phyloP scores from a whole-genome alignment of 352 stramenopile genomes.

The Globisporangium nagaii region DNA sequence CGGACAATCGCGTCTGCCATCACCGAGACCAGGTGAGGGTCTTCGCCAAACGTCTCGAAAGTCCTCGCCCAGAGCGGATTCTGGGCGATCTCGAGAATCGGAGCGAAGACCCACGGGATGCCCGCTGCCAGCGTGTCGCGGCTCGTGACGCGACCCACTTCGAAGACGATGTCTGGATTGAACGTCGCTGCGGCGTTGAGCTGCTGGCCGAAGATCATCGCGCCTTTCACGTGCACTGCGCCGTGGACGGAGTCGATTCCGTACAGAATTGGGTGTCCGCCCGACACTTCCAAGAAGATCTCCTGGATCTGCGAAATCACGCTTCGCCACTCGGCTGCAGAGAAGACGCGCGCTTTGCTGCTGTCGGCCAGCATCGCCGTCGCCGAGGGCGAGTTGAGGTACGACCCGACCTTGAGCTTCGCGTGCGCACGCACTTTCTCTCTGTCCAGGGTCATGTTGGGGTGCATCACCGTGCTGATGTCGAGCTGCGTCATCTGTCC shows the following conservation, averaged over 20 bases:
- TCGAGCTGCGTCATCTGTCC: slow-evolving; percentile 92
- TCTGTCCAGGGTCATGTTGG: slow-evolving; percentile 58
- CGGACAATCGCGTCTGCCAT: slow-evolving; percentile 77
- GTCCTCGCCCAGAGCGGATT: slow-evolving; percentile 87
- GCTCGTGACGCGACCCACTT: slow-evolving; percentile 66
- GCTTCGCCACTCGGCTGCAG: slow-evolving; percentile 57
- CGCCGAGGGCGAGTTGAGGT: slow-evolving; percentile 76
- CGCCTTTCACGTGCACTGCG: slow-evolving; percentile 79
- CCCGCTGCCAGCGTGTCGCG: slow-evolving; percentile 83
- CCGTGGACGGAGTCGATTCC: slow-evolving; percentile 91
- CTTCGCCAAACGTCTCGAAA: slow-evolving; percentile 94
- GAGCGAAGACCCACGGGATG: slow-evolving; percentile 89
- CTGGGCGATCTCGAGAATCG: slow-evolving; percentile 82
- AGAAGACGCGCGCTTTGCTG: slow-evolving; percentile 30
- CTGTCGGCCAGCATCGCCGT: slow-evolving; percentile 23
- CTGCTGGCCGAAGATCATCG: slow-evolving; percentile 84
- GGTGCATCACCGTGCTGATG: slow-evolving; percentile 67
- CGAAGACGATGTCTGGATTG: slow-evolving; percentile 69
- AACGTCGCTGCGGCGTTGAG: slow-evolving; percentile 88
- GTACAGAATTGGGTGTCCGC: slow-evolving; percentile 71
- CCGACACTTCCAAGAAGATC: slow-evolving; percentile 60
- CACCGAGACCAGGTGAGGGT: slow-evolving; percentile 73
- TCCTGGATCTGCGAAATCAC: slow-evolving; percentile 73
- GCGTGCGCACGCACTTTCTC: slow-evolving; percentile 62
- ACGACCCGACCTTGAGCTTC: slow-evolving; percentile 81